Percentiles rank a stretch among this genome's conserved stretches.
These are phyloP conservation scores for Fusarium sp. DNA, from an alignment of 2,329 filamentous ascomycete species.

Conservation along the genomic window DNA sequence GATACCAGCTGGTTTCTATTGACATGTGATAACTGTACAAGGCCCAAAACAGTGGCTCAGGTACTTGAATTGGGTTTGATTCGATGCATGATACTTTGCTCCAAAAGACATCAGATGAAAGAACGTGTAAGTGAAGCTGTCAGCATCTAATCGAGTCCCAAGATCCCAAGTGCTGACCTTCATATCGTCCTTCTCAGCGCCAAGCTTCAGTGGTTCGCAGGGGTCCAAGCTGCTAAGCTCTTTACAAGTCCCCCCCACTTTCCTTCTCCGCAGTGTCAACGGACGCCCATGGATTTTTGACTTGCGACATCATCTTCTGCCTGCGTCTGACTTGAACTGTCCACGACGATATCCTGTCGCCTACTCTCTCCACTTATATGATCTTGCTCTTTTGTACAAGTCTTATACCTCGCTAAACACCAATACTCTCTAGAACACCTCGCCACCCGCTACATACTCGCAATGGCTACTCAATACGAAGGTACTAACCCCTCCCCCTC, in stretches of 20 bases:
- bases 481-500: constrained; percentile 48
- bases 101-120: background rate
- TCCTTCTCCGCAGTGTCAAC: constrained; percentile 20
- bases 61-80: background rate
- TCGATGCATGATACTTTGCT: background rate
- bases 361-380: background rate
- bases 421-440: background rate
- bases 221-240: background rate
- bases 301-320: constrained; percentile 39
- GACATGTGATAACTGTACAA: background rate
- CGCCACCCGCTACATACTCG: constrained; percentile 12
- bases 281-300: constrained; percentile 4
- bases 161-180: background rate
- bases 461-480: constrained; percentile 70
- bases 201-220: background rate
- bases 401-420: background rate
- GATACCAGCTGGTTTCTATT: background rate
- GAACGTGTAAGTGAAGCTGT: constrained; percentile 4
- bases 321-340: constrained; percentile 19
- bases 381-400: background rate
- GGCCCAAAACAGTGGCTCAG: background rate
- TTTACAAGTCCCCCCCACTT: constrained; percentile 10
- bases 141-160: constrained; percentile 20
- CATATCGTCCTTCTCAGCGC: background rate
- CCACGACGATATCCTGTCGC: constrained; percentile 23